Base-by-base conservation (phyloP, 1,284 basidiomycete genomes). In the Leccinum holopus region DNA sequence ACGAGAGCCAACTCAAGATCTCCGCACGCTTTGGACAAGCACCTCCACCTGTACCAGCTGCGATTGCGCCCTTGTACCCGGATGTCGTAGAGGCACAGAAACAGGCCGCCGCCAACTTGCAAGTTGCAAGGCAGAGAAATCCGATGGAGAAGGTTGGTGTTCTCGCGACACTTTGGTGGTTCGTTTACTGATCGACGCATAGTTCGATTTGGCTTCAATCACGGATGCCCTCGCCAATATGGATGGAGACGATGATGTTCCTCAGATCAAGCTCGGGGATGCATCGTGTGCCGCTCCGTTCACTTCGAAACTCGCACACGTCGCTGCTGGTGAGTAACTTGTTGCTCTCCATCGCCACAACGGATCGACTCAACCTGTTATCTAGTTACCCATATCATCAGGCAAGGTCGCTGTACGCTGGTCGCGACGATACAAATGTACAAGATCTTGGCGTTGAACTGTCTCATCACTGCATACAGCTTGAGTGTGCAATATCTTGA, bases 381-480 rank as follows among this genome's bases (percentile, higher is more conserved):
- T 64, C 7, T 66, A 94, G 93, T 97, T 70, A 90, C 92, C 32
- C 94, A 95, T 75, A 97, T 98, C 74, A 97, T 98, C 69, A 88
- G 95, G 53, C 95, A 98, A 79, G 95, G 96, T 25, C 91, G 95
- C 54, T 97, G 95, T 80, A 98, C 95, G 0, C 87, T 98, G 14
- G 95, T 98, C 52, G 95, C 95, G 1, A 98, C 95, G 1, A 92
- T 96, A 62, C 96, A 98, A 79, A 98, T 98, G 95, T 98, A 97
- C 87, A 97, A 97, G 82, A 98, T 98, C 68, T 82, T 98, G 44
- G 95, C 95, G 2, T 81, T 97, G 64, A 98, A 98, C 76, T 97
- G 95, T 75, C 81, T 98, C 49, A 98, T 98, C 75, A 97, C 95
- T 3, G 95, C 95, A 35, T 98, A 96, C 79, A 95, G 92, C 76